Conservation (phyloP, 192 early-diverging fungal species). For the Coemansia brasiliensis region DNA sequence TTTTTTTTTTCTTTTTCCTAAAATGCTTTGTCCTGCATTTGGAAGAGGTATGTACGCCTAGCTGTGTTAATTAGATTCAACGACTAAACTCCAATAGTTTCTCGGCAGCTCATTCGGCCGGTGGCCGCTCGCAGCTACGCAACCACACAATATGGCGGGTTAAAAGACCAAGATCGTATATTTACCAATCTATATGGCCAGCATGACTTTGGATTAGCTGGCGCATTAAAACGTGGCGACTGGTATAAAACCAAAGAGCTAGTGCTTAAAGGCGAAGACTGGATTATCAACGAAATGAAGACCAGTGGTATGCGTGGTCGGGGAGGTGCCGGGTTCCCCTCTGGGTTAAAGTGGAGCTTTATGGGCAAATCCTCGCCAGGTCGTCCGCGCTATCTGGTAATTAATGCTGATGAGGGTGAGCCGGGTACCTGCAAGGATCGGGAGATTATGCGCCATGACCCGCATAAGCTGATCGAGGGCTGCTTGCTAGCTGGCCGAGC, state of each 20-base stretch:
- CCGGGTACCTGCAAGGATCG: slow-evolving; percentile 99
- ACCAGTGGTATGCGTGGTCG: slow-evolving; percentile 88
- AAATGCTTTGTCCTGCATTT: background rate
- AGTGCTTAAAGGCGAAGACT: slow-evolving; percentile 90
- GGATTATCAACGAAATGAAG: slow-evolving; percentile 99
- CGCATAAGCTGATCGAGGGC: slow-evolving; percentile 97
- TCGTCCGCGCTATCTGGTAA: slow-evolving; percentile 90
- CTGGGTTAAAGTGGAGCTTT: slow-evolving; percentile 98
- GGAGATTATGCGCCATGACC: slow-evolving; percentile 91
- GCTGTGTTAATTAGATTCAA: background rate
- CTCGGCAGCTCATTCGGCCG: slow-evolving; percentile 3
- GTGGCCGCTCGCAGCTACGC: slow-evolving; percentile 19
- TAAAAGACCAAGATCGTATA: slow-evolving; percentile 93
- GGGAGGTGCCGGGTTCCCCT: slow-evolving; percentile 97
- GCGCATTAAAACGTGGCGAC: slow-evolving; percentile 93
- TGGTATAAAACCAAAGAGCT: slow-evolving; percentile 99
- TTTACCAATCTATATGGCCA: slow-evolving; percentile 96
- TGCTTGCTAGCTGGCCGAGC: slow-evolving; percentile 93
- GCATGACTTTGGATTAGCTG: slow-evolving; percentile 87
- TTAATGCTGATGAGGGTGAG: slow-evolving; percentile 99
- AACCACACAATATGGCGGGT: slow-evolving; percentile 61
- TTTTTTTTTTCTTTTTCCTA: too few relatives aligned
- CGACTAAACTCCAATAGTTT: background rate
- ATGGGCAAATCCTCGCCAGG: slow-evolving; percentile 93
- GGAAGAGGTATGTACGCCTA: background rate